Conservation (phyloP, 345 rosid species). For the Camelina neglecta region DNA sequence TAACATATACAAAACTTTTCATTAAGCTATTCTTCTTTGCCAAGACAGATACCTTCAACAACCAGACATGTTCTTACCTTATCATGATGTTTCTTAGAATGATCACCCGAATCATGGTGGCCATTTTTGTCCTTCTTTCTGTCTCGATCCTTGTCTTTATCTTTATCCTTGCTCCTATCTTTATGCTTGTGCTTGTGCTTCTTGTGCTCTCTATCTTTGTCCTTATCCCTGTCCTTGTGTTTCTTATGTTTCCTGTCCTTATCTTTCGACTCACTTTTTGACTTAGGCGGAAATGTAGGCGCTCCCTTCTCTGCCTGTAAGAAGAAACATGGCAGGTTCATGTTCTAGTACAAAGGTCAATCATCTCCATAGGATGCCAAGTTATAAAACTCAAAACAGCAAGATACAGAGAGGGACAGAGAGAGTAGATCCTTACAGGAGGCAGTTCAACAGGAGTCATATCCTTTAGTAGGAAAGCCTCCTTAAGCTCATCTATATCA, state of each 20-base stretch:
- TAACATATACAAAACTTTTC: not conserved
- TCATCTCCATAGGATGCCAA: conserved; percentile 5
- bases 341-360: not conserved
- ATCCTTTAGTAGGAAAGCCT: conserved; percentile 80
- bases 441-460: conserved; percentile 67
- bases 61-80: conserved; percentile 61
- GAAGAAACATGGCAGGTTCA: conserved; percentile 7
- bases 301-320: conserved; percentile 76
- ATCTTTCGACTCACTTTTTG: conserved; percentile 74
- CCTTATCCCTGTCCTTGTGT: conserved; percentile 84
- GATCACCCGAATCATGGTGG: conserved; percentile 82
- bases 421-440: conserved; percentile 51
- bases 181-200: conserved; percentile 86
- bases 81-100: conserved; percentile 81
- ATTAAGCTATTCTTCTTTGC: conserved; percentile 6
- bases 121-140: conserved; percentile 79
- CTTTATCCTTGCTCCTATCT: conserved; percentile 83
- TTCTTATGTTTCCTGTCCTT: conserved; percentile 93
- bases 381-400: not conserved
- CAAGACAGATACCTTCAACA: conserved; percentile 28
- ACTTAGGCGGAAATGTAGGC: conserved; percentile 75
- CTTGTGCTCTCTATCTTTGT: conserved; percentile 90
- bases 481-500: conserved; percentile 70
- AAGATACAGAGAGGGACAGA: conserved; percentile 27
- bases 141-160: conserved; percentile 80